phyloP scores from a whole-genome alignment of 257 asterid genomes.

The Fraxinus americana region DNA sequence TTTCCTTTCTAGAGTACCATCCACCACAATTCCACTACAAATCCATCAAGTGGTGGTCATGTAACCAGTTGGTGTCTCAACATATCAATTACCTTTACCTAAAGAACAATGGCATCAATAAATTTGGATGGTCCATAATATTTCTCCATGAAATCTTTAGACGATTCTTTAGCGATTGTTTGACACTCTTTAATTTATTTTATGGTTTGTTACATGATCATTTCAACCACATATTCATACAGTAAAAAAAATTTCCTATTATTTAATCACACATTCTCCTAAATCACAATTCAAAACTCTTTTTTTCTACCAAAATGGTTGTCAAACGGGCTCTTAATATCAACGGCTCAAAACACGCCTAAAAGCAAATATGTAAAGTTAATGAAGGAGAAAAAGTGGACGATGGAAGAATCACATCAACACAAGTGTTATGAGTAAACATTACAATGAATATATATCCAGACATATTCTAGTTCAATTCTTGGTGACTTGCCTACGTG shows the following conservation, averaged over 20 bases:
- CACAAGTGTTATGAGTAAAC: slow-evolving; percentile 29
- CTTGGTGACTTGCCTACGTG: not conserved
- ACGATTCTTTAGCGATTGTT: slow-evolving; percentile 9
- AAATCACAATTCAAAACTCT: too few species aligned
- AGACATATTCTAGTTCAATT: not conserved
- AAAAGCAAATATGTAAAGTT: slow-evolving; percentile 32
- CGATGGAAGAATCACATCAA: slow-evolving; percentile 39
- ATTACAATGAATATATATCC: slow-evolving; percentile 17
- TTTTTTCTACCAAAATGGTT: too few species aligned
- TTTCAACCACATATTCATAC: too few species aligned
- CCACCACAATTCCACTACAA: not conserved
- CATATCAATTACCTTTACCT: slow-evolving; percentile 23
- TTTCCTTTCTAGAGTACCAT: not conserved
- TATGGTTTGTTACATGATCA: too few species aligned
- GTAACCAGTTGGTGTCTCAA: slow-evolving; percentile 24
- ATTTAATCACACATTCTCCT: too few species aligned
- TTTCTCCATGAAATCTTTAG: not conserved
- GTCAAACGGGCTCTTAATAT: slow-evolving; percentile 8
- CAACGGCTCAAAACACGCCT: slow-evolving; percentile 28
- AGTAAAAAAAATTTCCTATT: too few species aligned
- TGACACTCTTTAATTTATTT: too few species aligned
- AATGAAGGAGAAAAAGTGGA: slow-evolving; percentile 32
- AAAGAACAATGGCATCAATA: slow-evolving; percentile 24
- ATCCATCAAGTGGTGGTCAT: slow-evolving; percentile 23
- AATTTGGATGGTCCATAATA: slow-evolving; percentile 38